Evolutionary conservation across 106 monocot genomes (phyloP).

Genomic region (Dioscorea dumetorum): DNA sequence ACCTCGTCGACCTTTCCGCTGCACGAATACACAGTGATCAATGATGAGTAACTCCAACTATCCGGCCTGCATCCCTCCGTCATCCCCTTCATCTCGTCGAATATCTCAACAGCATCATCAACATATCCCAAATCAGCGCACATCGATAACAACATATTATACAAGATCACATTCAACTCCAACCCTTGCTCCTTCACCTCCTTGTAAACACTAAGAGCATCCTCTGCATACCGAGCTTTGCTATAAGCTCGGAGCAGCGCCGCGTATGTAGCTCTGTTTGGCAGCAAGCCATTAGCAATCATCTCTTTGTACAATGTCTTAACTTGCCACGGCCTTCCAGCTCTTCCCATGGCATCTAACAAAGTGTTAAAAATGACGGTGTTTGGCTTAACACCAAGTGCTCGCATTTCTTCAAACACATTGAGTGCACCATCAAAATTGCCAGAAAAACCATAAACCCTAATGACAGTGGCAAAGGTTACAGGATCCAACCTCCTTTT

Average conservation of each 20-base stretch:
- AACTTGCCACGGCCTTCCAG: conserved; percentile 79
- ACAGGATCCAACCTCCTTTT: conserved; percentile 56
- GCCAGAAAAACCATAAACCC: conserved; percentile 42
- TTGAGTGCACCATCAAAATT: conserved; percentile 83
- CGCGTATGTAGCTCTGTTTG: conserved; percentile 47
- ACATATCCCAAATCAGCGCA: conserved; percentile 81
- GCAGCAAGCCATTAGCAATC: conserved; percentile 33
- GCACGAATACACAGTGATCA: conserved; percentile 84
- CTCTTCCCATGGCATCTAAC: conserved; percentile 77
- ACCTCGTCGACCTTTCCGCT: conserved; percentile 62
- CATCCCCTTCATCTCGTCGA: conserved; percentile 65
- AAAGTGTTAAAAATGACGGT: conserved; percentile 61
- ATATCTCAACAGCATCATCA: conserved; percentile 55
- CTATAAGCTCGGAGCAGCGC: conserved; percentile 52
- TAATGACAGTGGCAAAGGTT: conserved; percentile 56
- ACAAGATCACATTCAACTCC: conserved; percentile 43
- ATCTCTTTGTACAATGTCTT: conserved; percentile 70
- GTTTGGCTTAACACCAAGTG: conserved; percentile 72
- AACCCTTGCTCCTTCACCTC: conserved; percentile 54
- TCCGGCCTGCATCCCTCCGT: conserved; percentile 45
- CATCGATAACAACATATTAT: conserved; percentile 81
- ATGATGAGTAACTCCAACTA: conserved; percentile 71
- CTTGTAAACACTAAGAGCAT: conserved; percentile 54
- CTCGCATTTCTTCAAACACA: conserved; percentile 89
- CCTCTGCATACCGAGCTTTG: conserved; percentile 60